Base-by-base conservation (phyloP, 495 filamentous ascomycete species). In the Hypoxylon rickii region DNA sequence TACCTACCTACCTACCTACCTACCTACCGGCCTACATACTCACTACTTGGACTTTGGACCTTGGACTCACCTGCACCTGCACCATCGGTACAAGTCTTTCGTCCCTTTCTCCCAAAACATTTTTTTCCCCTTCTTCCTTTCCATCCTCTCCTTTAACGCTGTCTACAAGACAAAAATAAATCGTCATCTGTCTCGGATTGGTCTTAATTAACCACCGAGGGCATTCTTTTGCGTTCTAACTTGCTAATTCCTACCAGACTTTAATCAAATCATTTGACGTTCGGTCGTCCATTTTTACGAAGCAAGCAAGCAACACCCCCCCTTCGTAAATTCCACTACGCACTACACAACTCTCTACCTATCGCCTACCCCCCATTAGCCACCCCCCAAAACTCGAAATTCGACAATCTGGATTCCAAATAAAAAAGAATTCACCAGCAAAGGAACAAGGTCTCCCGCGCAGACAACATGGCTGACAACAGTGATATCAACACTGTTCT, bases 401-500 rank as follows among this genome's bases (percentile, higher is more conserved):
- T 36, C 17, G 49, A 36, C 44, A 51, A 32, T 40, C 51, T 63
- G 66, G 60, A 65, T 49, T 36, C 37, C 34, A 37, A 37, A 18
- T 61, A 38, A 55, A 58, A 58, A 65, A 52, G n/a, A n/a, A n/a
- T n/a, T n/a, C n/a, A n/a, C n/a, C 55, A 64, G 59, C 58, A 70
- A 24, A 39, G 20, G 46, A 3, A 50, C 39, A 44, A 32, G 21
- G 43, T 59, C 54, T 29, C 37, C 45, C 44, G 53, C 43, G 53
- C 48, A 48, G 43, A 44, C 55, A 62, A 55, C 60, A 79, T 80
- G 77, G 76, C 71, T 70, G 76, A 68, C 63, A 67, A 72, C 69
- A 67, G 74, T 65, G 77, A 79, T 65, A 80, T 80, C 70, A 79
- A 78, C 66, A 72, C 69, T 58, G 90, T 97, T 76, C 86, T 97